A percentile compares a stretch with the other conserved stretches of the same genome.
These are phyloP conservation scores for Backusella morwellensis DNA, from an alignment of 192 early-diverging fungal genomes.

Conservation along the genomic window DNA sequence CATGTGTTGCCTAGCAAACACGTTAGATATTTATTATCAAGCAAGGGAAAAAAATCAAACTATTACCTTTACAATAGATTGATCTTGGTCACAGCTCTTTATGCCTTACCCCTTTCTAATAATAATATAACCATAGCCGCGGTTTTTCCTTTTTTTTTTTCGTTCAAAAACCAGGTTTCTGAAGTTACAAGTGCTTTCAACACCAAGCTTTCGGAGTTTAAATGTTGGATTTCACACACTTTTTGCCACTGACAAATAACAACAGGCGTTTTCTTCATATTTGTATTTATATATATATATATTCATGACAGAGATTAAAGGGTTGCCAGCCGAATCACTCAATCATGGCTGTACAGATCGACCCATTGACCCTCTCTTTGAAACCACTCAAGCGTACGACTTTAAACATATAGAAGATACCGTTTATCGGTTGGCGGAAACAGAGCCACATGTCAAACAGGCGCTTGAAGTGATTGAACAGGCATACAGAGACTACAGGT, in stretches of 20 bases:
- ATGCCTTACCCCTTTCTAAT: no score
- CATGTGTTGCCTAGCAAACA: no score
- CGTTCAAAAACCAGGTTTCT: no score
- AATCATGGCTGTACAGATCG: slow-evolving; percentile 21
- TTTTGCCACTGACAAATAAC: background rate
- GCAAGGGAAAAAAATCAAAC: no score
- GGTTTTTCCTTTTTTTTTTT: no score
- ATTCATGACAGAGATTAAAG: background rate
- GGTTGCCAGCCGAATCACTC: background rate
- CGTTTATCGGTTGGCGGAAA: slow-evolving; percentile 35
- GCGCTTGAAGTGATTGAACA: slow-evolving; percentile 57
- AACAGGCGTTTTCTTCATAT: background rate
- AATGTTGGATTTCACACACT: background rate
- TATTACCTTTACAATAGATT: no score
- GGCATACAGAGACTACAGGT: slow-evolving; percentile 56
- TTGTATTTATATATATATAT: background rate
- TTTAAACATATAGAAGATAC: slow-evolving; percentile 33
- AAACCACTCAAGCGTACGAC: slow-evolving; percentile 22
- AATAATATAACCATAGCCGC: no score
- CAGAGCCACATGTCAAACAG: slow-evolving; percentile 36
- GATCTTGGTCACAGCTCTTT: no score
- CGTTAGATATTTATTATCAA: no score
- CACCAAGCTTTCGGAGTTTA: background rate
- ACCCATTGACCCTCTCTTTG: slow-evolving; percentile 20
- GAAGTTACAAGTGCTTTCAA: no score